Evolutionary conservation across 768 basidiomycete species (phyloP).

Genomic region (Termitomyces sp.): DNA sequence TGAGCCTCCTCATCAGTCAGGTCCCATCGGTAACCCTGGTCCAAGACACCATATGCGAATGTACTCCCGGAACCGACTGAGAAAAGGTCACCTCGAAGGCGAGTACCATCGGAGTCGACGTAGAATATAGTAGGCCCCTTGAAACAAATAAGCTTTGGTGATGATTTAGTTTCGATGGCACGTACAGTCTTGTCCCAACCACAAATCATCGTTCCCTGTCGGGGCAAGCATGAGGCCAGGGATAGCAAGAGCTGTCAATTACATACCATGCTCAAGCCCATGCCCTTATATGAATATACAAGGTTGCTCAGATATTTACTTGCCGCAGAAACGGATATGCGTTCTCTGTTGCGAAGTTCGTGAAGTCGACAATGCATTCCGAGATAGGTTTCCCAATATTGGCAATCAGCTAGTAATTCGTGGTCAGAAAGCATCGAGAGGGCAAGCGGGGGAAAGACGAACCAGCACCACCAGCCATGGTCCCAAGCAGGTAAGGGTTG

Average conservation of each 20-base stretch:
- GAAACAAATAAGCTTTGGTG: not conserved
- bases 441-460: slow-evolving; percentile 20
- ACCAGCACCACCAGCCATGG: slow-evolving; percentile 99
- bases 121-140: slow-evolving; percentile 94
- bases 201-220: slow-evolving; percentile 97
- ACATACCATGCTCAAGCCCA: slow-evolving; percentile 97
- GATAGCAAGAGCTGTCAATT: not conserved
- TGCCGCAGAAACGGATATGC: slow-evolving; percentile 98
- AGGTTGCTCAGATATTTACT: slow-evolving; percentile 97
- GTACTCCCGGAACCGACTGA: slow-evolving; percentile 98
- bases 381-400: slow-evolving; percentile 98
- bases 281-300: slow-evolving; percentile 97
- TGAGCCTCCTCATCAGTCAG: slow-evolving; percentile 89
- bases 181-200: slow-evolving; percentile 98
- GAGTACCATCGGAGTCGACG: slow-evolving; percentile 95
- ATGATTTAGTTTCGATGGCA: slow-evolving; percentile 3
- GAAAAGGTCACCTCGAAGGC: slow-evolving; percentile 95
- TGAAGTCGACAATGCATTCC: slow-evolving; percentile 97
- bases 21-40: slow-evolving; percentile 94
- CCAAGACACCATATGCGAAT: slow-evolving; percentile 97
- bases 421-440: not conserved
- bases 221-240: not conserved
- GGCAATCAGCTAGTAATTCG: slow-evolving; percentile 71
- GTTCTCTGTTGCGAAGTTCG: slow-evolving; percentile 92
- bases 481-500: slow-evolving; percentile 97